Base-by-base conservation (phyloP, 805 yeast genomes). In the Starmerella roubikii region DNA sequence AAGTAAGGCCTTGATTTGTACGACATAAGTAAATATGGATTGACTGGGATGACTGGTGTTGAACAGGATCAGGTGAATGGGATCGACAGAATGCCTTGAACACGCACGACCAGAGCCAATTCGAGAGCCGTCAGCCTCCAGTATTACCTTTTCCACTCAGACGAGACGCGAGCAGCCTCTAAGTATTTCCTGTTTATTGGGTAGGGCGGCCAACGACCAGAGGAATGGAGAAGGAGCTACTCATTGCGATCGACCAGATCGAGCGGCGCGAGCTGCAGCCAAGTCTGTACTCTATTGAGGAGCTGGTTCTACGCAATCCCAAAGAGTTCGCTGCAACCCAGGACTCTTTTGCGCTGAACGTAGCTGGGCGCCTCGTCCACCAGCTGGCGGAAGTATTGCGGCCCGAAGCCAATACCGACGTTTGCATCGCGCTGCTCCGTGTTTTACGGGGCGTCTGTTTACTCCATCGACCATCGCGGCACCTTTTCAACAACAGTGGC, bases 371-470 rank as follows among this genome's bases (percentile, higher is more conserved):
- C 13, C 52, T 67, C 24, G 48, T 43, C 1, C 39, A 39, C 1
- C 46, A 41, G 26, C 34, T 52, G 3, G 45, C 37, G 3, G 15
- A 21, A 22, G 29, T 32, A 2, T 34, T 46, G 13, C 20, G 17
- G 1, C 18, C 40, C 0, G 38, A 3, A 2, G 30, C 30, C 19
- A 27, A 37, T 7, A 38, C 21, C 10, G 27, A 22, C 4, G 29
- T 28, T 3, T 36, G 45, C 25, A 42, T 51, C 7, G 49, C 53
- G 5, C 25, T 46, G 11, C 46, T 58, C n/a, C 45, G 52, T 20
- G 27, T 46, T 1, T 54, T 76, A 3, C 79, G 75, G 48, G 86
- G 85, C 0, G 57, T 73, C 10, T 60, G 78, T 17, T 58, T 78
- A 30, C 36, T 78, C 8, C 86, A 78, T 51, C 68, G 76, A 3